These are phyloP conservation scores for Cadophora luteo-olivacea DNA, from an alignment of 2,329 filamentous ascomycete genomes.

Conservation along the genomic window DNA sequence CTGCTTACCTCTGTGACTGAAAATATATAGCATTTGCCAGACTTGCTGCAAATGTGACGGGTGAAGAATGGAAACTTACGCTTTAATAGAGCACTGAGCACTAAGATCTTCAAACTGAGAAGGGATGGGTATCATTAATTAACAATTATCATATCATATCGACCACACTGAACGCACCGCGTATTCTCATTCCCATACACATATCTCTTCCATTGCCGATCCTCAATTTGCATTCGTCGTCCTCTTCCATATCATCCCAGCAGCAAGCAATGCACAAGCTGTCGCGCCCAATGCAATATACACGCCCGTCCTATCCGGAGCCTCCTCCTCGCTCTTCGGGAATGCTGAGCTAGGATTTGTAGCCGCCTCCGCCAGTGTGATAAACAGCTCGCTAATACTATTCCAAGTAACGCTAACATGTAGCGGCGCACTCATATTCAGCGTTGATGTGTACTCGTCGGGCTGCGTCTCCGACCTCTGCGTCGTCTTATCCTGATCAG, in stretches of 20 bases:
- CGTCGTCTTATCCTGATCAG: constrained; percentile 95
- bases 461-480: constrained; percentile 90
- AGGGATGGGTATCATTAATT: constrained; percentile 42
- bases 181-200: background rate
- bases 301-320: constrained; percentile 80
- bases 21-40: too few species aligned
- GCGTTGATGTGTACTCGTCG: constrained; percentile 83
- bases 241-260: constrained; percentile 68
- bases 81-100: background rate
- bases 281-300: constrained; percentile 85
- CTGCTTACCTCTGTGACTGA: too few species aligned
- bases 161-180: constrained; percentile 17
- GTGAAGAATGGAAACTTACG: background rate
- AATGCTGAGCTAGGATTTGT: constrained; percentile 89
- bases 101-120: constrained; percentile 26
- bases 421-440: constrained; percentile 89
- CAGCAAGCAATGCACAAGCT: constrained; percentile 66
- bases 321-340: constrained; percentile 87
- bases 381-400: constrained; percentile 93
- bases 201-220: background rate
- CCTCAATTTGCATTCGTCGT: constrained; percentile 41
- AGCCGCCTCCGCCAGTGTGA: constrained; percentile 87
- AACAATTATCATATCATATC: constrained; percentile 26
- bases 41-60: too few species aligned
- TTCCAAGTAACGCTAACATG: constrained; percentile 96